Base-by-base conservation (phyloP, 768 basidiomycete genomes). In the Boletus edulis region DNA sequence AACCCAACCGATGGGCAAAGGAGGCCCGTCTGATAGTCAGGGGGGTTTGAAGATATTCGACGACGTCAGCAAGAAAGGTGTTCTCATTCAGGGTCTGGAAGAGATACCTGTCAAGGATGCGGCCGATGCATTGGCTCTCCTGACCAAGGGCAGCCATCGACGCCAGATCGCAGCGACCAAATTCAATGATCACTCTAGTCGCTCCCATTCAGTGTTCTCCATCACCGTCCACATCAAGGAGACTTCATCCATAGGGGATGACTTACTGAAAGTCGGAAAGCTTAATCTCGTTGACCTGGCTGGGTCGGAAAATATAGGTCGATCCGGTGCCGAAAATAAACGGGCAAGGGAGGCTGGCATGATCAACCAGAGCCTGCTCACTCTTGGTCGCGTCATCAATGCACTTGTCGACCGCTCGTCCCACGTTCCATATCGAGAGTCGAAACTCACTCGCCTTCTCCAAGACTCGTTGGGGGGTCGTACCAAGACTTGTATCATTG, bases 381-480 rank as follows among this genome's bases (percentile, higher is more conserved):
- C 97, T n/a, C 84, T 99, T 14, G 97, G 97, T 0, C 78, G 97
- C 32, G 97, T 98, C 37, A 98, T 99, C 63, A 97, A 95, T 59
- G 91, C 91, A 11, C 81, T 99, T 42, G 97, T 98, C 50, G 95
- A 98, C 63, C 88, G 84, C 61, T 86, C 91, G 0, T 79, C 85
- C 31, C 97, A 98, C 67, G 88, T 98, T 43, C 97, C 97, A 8
- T 99, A 98, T 69, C 84, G 94, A 27, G 97, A 99, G 73, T 98
- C 96, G 3, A 98, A 98, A 68, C 87, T 99, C 50, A 99, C 97
- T 14, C 91, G 97, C 35, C 80, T 99, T 11, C 81, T 99, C 5
- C 96, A 98, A 86, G 97, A 99, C 73, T 99, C 97, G n/a, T 80
- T 99, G 5, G 97, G 97, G 7, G 97, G 97, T 0, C 82, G 86